These are phyloP conservation scores for Argentina anserina DNA, from an alignment of 306 rosid genomes.

Conservation along the genomic window DNA sequence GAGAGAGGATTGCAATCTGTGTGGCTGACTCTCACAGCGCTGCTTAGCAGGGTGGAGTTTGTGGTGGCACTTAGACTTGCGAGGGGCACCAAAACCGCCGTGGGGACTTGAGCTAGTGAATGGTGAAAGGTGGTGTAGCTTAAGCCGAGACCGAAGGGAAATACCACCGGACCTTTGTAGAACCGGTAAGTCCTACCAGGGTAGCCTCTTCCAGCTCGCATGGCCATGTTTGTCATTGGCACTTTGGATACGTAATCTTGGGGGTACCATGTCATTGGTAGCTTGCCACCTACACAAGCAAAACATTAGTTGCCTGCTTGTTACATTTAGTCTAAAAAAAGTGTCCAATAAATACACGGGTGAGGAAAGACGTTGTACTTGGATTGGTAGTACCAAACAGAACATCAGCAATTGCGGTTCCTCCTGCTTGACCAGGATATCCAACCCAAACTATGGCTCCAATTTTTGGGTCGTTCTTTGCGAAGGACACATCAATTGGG, in stretches of 20 bases:
- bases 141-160: constrained; percentile 73
- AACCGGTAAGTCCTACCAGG: constrained; percentile 92
- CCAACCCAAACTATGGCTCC: constrained; percentile 82
- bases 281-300: constrained; percentile 39
- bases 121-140: constrained; percentile 64
- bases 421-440: constrained; percentile 93
- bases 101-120: constrained; percentile 43
- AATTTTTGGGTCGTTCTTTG: constrained; percentile 51
- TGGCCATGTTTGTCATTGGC: constrained; percentile 84
- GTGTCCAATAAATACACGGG: not conserved
- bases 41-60: constrained; percentile 40
- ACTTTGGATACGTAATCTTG: constrained; percentile 45
- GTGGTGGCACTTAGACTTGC: constrained; percentile 9
- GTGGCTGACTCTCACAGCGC: constrained; percentile 43
- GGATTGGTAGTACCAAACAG: constrained; percentile 69
- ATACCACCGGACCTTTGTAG: constrained; percentile 86
- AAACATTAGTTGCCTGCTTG: not conserved
- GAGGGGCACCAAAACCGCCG: constrained; percentile 31
- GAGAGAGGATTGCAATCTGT: constrained; percentile 40
- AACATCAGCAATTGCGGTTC: constrained; percentile 81
- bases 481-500: constrained; percentile 72
- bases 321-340: not conserved
- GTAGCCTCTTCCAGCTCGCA: constrained; percentile 63
- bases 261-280: constrained; percentile 93
- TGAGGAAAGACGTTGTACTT: constrained; percentile 30